A percentile compares a stretch with the other conserved stretches of the same genome.
Evolutionary conservation across 2,329 filamentous ascomycete species (phyloP).

Genomic region (Colletotrichum lupini): DNA sequence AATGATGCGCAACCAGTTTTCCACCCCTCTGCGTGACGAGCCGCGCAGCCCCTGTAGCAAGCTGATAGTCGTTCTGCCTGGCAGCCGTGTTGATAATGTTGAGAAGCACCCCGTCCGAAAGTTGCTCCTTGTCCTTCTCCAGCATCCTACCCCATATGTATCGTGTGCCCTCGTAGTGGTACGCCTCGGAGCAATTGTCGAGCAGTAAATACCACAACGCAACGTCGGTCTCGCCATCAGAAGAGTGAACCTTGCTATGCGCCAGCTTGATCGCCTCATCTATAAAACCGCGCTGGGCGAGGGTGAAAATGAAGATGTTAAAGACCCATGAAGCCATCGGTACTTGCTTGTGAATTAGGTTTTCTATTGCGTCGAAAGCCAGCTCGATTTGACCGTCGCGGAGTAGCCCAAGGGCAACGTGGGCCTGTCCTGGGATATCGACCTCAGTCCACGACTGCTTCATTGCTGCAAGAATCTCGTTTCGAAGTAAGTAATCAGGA

Average conservation of each 20-base stretch:
- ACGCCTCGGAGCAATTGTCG: slow-evolving; percentile 75
- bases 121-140: slow-evolving; percentile 64
- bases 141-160: slow-evolving; percentile 74
- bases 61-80: slow-evolving; percentile 70
- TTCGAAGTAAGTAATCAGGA: slow-evolving; percentile 83
- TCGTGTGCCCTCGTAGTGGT: slow-evolving; percentile 72
- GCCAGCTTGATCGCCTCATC: slow-evolving; percentile 81
- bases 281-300: slow-evolving; percentile 78
- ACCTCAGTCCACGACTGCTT: slow-evolving; percentile 76
- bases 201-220: slow-evolving; percentile 78
- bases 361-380: slow-evolving; percentile 76
- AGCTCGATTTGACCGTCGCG: slow-evolving; percentile 87
- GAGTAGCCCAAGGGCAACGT: slow-evolving; percentile 78
- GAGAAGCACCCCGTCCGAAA: slow-evolving; percentile 72
- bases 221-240: slow-evolving; percentile 45
- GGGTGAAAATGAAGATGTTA: slow-evolving; percentile 79
- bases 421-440: slow-evolving; percentile 71
- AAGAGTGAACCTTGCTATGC: slow-evolving; percentile 59
- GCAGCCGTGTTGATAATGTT: slow-evolving; percentile 80
- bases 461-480: slow-evolving; percentile 79
- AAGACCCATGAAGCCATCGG: slow-evolving; percentile 78
- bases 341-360: slow-evolving; percentile 68
- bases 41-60: slow-evolving; percentile 79
- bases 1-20: slow-evolving; percentile 74
- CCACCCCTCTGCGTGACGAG: slow-evolving; percentile 69